phyloP scores from a whole-genome alignment of 2,329 filamentous ascomycete species.

The Hypoxylon sp. region DNA sequence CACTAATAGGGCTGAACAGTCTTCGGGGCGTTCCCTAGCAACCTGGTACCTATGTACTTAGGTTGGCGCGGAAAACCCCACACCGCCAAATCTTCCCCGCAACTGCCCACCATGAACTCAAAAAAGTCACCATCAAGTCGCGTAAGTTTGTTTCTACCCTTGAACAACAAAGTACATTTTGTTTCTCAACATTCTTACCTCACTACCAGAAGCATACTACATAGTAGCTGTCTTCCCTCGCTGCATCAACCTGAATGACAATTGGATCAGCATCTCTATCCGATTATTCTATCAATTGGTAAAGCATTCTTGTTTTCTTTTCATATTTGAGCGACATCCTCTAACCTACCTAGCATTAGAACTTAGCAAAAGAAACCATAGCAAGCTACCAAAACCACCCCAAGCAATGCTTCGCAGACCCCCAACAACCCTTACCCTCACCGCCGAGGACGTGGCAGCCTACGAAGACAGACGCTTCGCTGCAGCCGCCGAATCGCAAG shows the following conservation, averaged over 20 bases:
- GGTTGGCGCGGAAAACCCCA: not conserved
- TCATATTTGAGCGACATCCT: not conserved
- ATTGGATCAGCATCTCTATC: slow-evolving; percentile 6
- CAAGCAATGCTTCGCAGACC: slow-evolving; percentile 74
- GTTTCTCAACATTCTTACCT: not conserved
- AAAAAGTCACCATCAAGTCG: not conserved
- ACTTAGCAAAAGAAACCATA: not conserved
- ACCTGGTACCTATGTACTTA: not conserved
- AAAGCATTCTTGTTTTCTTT: not conserved
- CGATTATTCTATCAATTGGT: slow-evolving; percentile 6
- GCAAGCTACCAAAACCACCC: not conserved
- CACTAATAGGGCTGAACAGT: slow-evolving; percentile 36
- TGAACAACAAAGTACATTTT: slow-evolving; percentile 2
- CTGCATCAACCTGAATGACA: slow-evolving; percentile 9
- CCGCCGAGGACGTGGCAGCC: slow-evolving; percentile 77
- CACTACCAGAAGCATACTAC: not conserved
- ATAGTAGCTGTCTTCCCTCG: not conserved
- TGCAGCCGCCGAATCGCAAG: slow-evolving; percentile 26
- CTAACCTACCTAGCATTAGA: not conserved
- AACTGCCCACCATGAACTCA: slow-evolving; percentile 2
- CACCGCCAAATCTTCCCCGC: slow-evolving; percentile 13
- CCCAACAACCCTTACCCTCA: slow-evolving; percentile 77
- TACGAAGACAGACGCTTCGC: slow-evolving; percentile 75
- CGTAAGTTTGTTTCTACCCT: not conserved
- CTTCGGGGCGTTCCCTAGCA: not conserved